Base-by-base conservation (phyloP, 495 filamentous ascomycete genomes). In the Entonaema liquescens region DNA sequence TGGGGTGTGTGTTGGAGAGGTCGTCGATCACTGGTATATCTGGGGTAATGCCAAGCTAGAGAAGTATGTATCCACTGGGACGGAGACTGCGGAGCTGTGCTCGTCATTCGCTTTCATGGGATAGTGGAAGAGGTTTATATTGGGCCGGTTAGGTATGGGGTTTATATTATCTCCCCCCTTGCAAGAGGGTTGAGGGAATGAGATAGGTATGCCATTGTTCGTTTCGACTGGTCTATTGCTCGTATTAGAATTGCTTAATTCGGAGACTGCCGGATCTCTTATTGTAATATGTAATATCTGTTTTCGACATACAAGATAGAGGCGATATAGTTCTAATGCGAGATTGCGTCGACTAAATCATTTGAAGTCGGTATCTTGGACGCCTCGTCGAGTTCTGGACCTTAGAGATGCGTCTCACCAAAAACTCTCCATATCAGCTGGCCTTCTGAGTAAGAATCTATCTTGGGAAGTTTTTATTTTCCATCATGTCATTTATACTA, bases 1-100 rank as follows among this genome's bases (percentile, higher is more conserved):
- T 62, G 68, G 72, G 68, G 65, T 68, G 52, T 58, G 40, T 23
- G 68, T 36, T 68, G 60, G 44, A 53, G 49, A 60, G 21, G 61
- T 60, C 66, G 56, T 61, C 55, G 59, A 68, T 72, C 65, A 23
- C 13, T 50, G 70, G 50, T 62, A 62, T 44, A 25, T 68, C 61
- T 68, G 70, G 70, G 56, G 70, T 68, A 56, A 61, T 65, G 70
- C 70, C 57, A 72, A 72, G 70, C 36, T 36, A 44, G 33, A 31
- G 38, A 62, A 33, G 31, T n/a, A n/a, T n/a, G n/a, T n/a, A n/a
- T n/a, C n/a, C n/a, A n/a, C 44, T 19, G 42, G 33, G 47, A 19
- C n/a, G 38, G 15, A 40, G 15, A 17, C 15, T 21, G 28, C 28
- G 19, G 52, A 12, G 9, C 2, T 58, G 5, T 44, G 19, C 19